Conservation (phyloP, 2,329 filamentous ascomycete species). For the Thielaviopsis ethacetica region DNA sequence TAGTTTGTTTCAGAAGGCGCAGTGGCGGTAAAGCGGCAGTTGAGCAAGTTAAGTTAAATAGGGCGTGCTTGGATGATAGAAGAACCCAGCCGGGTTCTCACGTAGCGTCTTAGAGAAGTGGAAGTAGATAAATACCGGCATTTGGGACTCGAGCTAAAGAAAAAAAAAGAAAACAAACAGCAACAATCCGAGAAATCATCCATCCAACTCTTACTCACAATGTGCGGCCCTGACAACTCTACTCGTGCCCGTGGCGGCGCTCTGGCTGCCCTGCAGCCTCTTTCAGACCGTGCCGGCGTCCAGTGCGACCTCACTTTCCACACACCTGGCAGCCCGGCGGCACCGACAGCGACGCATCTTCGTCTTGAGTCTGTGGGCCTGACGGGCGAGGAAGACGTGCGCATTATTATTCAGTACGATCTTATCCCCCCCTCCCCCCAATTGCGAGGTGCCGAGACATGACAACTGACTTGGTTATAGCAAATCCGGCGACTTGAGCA, state of each 20-base stretch:
- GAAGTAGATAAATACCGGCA: not conserved
- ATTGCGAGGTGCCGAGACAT: no score
- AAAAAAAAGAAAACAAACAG: not conserved
- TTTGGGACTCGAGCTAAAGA: not conserved
- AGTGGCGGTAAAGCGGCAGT: not conserved
- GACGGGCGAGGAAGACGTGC: constrained; percentile 15
- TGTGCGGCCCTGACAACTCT: constrained; percentile 29
- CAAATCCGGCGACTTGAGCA: constrained; percentile 8
- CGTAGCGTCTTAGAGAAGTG: not conserved
- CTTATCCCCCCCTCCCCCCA: no score
- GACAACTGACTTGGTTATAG: not conserved
- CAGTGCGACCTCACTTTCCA: constrained; percentile 28
- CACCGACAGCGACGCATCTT: constrained; percentile 25
- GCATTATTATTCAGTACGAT: constrained; percentile 28
- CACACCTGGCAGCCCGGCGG: constrained; percentile 23
- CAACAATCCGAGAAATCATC: not conserved
- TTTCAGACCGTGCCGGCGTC: constrained; percentile 7
- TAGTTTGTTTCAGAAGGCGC: not conserved
- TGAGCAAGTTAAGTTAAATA: not conserved
- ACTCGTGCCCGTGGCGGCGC: constrained; percentile 28
- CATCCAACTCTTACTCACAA: constrained; percentile 14
- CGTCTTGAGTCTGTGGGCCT: constrained; percentile 21
- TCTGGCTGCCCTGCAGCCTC: constrained; percentile 26
- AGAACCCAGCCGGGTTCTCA: not conserved
- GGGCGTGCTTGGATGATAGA: not conserved